phyloP scores from a whole-genome alignment of 345 rosid species.

The Eucalyptus regnans region DNA sequence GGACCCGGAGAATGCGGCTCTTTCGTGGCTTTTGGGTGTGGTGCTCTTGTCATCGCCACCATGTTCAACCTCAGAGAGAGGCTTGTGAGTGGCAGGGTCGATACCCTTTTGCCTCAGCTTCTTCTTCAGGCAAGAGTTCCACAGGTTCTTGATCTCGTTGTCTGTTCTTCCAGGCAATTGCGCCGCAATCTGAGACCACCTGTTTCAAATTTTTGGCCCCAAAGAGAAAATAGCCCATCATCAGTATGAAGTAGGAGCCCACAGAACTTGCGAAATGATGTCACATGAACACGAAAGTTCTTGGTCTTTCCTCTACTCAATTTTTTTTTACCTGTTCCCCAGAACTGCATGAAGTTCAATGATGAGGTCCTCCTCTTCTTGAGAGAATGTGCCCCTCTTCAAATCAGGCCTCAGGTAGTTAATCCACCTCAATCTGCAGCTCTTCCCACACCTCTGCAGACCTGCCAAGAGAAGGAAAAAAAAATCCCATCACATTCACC shows the following conservation, averaged over 20 bases:
- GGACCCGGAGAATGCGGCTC: not conserved
- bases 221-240: not conserved
- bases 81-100: slow-evolving; percentile 65
- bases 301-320: not conserved
- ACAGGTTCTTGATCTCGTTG: slow-evolving; percentile 61
- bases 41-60: slow-evolving; percentile 4
- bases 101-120: slow-evolving; percentile 58
- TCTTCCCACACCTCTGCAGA: slow-evolving; percentile 93
- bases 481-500: not conserved
- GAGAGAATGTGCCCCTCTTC: slow-evolving; percentile 94
- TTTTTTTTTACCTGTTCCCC: slow-evolving; percentile 53
- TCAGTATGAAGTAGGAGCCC: not conserved
- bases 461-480: slow-evolving; percentile 25
- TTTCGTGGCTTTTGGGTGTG: not conserved
- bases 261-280: not conserved
- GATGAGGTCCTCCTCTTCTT: slow-evolving; percentile 78
- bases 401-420: slow-evolving; percentile 95
- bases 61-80: slow-evolving; percentile 45
- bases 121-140: slow-evolving; percentile 74
- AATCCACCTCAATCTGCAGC: slow-evolving; percentile 95
- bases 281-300: not conserved
- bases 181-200: slow-evolving; percentile 77
- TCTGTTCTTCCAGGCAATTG: slow-evolving; percentile 63
- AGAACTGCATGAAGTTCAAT: slow-evolving; percentile 88
- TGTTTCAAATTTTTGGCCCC: slow-evolving; percentile 1